A percentile compares a stretch with the other conserved stretches of the same genome.
Evolutionary conservation across 2,329 filamentous ascomycete species (phyloP).

Genomic region (Diaporthe citri): DNA sequence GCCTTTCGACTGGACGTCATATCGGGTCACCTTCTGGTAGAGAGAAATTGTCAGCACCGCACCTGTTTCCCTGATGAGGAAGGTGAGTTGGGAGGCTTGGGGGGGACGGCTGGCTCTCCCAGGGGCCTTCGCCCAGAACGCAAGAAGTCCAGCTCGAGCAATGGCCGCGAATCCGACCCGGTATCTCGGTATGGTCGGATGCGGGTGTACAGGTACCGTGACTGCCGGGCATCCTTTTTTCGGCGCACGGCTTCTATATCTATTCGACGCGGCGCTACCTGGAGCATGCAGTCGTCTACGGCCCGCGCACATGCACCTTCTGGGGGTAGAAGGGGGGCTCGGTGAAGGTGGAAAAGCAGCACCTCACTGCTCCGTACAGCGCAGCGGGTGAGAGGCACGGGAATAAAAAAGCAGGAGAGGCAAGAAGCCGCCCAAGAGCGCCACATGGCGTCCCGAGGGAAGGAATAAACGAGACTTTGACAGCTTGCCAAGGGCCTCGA

Average conservation of each 20-base stretch:
- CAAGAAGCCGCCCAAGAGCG: slow-evolving; percentile 1
- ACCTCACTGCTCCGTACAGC: not conserved
- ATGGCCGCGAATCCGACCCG: slow-evolving; percentile 8
- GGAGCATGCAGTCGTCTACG: not conserved
- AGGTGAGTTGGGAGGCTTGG: slow-evolving; percentile 1
- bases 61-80: slow-evolving; percentile 5
- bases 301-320: slow-evolving; percentile 5
- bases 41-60: slow-evolving; percentile 13
- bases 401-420: slow-evolving; percentile 24
- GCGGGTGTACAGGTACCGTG: slow-evolving; percentile 1
- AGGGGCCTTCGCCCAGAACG: not conserved
- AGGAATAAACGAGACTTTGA: slow-evolving; percentile 32
- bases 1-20: slow-evolving; percentile 25
- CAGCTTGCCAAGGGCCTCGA: slow-evolving; percentile 26
- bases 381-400: not conserved
- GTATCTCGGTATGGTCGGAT: slow-evolving; percentile 23
- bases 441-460: slow-evolving; percentile 25
- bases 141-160: not conserved
- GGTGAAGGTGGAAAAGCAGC: slow-evolving; percentile 19
- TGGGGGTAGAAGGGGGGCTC: not conserved
- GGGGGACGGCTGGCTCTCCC: not conserved
- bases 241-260: not conserved
- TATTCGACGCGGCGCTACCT: slow-evolving; percentile 27
- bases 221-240: slow-evolving; percentile 1
- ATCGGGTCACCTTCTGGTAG: not conserved